Conservation (phyloP, 2,329 filamentous ascomycete species). For the Xylaria digitata region DNA sequence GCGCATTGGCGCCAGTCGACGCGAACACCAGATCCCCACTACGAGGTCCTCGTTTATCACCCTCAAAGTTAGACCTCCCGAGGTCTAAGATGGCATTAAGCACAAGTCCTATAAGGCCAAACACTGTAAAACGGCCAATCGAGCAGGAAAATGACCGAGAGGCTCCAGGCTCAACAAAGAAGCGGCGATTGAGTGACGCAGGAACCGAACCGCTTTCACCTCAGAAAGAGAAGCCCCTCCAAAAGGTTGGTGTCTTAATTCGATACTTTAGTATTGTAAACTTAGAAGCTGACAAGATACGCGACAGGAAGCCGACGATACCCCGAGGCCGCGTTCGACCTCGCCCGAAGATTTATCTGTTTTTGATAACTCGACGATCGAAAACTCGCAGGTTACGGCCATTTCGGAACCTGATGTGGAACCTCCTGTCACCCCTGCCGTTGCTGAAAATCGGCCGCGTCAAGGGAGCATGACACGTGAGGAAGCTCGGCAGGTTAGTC, state of each 20-base stretch:
- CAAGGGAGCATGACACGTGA: slow-evolving; percentile 59
- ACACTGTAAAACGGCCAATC: slow-evolving; percentile 39
- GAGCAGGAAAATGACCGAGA: slow-evolving; percentile 30
- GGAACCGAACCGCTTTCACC: slow-evolving; percentile 15
- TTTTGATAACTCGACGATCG: slow-evolving; percentile 61
- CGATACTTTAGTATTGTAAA: not conserved
- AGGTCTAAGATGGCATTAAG: slow-evolving; percentile 32
- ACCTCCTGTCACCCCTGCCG: slow-evolving; percentile 19
- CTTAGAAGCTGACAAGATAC: slow-evolving; percentile 32
- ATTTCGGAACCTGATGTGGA: slow-evolving; percentile 61
- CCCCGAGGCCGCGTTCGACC: slow-evolving; percentile 40
- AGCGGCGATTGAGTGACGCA: slow-evolving; percentile 36
- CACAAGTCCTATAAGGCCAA: slow-evolving; percentile 17
- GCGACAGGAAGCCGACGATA: slow-evolving; percentile 30
- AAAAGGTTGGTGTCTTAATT: slow-evolving; percentile 24
- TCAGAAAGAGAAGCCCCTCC: slow-evolving; percentile 20
- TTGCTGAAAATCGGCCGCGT: slow-evolving; percentile 39
- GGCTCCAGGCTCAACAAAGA: slow-evolving; percentile 40
- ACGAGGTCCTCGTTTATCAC: slow-evolving; percentile 25
- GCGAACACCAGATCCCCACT: slow-evolving; percentile 45
- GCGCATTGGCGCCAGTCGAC: slow-evolving; percentile 47
- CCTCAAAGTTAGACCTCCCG: slow-evolving; percentile 36
- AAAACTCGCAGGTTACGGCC: slow-evolving; percentile 61
- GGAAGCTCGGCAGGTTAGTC: slow-evolving; percentile 63
- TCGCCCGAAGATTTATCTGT: slow-evolving; percentile 61